Evolutionary conservation across 2,329 filamentous ascomycete genomes (phyloP), one percentile per base, ranked within the genome.

Genomic region (Cladosporium velox): DNA sequence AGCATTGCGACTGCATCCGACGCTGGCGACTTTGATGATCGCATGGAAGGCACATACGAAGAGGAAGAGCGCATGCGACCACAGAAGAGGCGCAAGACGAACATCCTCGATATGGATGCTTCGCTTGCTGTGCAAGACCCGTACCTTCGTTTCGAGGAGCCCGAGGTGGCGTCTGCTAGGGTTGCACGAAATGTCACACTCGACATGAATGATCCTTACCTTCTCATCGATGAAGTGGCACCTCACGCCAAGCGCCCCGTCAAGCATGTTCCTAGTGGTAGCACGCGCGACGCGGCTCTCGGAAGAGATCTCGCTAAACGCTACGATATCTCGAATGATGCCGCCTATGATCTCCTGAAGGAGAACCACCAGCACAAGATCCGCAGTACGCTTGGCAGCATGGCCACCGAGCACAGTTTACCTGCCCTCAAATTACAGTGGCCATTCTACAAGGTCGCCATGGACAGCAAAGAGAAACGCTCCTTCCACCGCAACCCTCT

Each of bases 301-400:
- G 88, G 89, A 3, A 90, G 90, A 64, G 88, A 91, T 65, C 85
- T 97, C 41, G 87, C 87, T 44, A 87, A 90, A 71, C 89, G 94
- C 51, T 99, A 97, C 84, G 98, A 98, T 76, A 91, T 96, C 66
- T 97, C 93, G 34, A 98, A 98, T 69, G 95, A 99, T 74, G 91
- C 95, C 67, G 93, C 93, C 1, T 99, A 99, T 77, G 93, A 98
- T 75, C 88, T 93, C 67, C 86, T 99, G 54, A 98, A 98, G 79
- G 93, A 97, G 78, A 98, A 97, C 75, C 93, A 96, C 75, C 92
- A 96, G 80, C 93, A 92, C 84, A 98, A 97, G 79, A 91, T 99
- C 68, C 89, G 95, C 71, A 95, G 93, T 62, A 96, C 92, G 1
- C 87, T 99, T 67, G 92, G 93, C 55, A 94, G 93, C 74, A 88